phyloP scores from a whole-genome alignment of 2,329 filamentous ascomycete species.

The Coniella lustricola region DNA sequence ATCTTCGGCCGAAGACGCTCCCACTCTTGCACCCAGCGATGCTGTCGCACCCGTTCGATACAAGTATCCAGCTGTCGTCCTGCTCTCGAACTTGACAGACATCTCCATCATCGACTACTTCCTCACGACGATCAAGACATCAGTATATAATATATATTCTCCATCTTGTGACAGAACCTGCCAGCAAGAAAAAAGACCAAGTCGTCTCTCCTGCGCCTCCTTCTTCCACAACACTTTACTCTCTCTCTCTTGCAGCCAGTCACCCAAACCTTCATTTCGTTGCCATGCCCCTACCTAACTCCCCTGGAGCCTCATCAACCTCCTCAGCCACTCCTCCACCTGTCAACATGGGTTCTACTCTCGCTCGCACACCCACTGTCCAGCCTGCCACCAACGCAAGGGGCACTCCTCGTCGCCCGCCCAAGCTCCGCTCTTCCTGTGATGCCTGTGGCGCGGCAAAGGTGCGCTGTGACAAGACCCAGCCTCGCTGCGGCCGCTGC shows the following conservation, averaged over 20 bases:
- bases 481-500: slow-evolving; percentile 14
- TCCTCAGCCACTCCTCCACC: slow-evolving; percentile 9
- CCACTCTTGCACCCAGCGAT: not conserved
- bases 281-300: slow-evolving; percentile 1
- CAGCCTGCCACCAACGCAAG: slow-evolving; percentile 10
- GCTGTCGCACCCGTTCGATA: slow-evolving; percentile 4
- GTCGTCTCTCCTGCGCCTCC: not conserved
- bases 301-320: slow-evolving; percentile 6
- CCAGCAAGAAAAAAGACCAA: not conserved
- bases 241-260: not conserved
- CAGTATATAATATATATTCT: too few relatives aligned
- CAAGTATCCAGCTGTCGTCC: slow-evolving; percentile 14
- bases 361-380: not conserved
- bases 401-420: slow-evolving; percentile 9
- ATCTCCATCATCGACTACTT: slow-evolving; percentile 1
- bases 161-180: not conserved
- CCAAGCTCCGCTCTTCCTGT: slow-evolving; percentile 16
- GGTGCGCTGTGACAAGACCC: slow-evolving; percentile 16
- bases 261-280: not conserved
- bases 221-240: not conserved
- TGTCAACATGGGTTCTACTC: slow-evolving; percentile 6
- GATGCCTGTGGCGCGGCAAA: slow-evolving; percentile 17
- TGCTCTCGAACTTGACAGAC: not conserved
- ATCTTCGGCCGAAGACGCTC: slow-evolving; percentile 11
- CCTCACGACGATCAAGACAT: not conserved